A percentile compares a stretch with the other conserved stretches of the same genome.
Evolutionary conservation across 2,329 filamentous ascomycete species (phyloP).

Genomic region (Epichloe scottii): DNA sequence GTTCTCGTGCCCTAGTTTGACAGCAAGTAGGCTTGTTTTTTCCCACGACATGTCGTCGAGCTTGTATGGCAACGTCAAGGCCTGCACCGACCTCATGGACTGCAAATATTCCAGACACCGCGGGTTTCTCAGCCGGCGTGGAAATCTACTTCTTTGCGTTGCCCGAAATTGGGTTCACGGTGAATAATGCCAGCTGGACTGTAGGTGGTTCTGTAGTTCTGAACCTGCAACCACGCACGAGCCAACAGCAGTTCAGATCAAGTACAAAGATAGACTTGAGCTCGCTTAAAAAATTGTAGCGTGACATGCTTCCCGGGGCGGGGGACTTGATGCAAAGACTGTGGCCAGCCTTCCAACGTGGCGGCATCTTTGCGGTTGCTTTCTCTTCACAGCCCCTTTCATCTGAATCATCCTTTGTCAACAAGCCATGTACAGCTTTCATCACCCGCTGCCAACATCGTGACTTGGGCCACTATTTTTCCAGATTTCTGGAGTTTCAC

Average conservation of each 20-base stretch:
- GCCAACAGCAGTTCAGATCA: background rate
- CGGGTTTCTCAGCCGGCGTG: too few species aligned
- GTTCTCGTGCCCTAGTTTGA: too few species aligned
- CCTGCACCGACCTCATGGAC: too few species aligned
- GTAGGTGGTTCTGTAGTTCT: background rate
- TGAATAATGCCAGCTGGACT: background rate
- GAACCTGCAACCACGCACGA: background rate
- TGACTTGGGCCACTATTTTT: background rate
- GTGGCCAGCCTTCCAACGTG: background rate
- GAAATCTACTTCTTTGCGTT: too few species aligned
- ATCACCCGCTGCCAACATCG: background rate
- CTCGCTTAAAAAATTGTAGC: background rate
- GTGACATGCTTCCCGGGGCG: too few species aligned
- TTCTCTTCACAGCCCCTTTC: background rate
- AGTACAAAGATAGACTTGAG: background rate
- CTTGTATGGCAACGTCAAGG: background rate
- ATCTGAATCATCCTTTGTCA: background rate
- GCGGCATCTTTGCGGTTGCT: background rate
- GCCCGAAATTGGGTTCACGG: background rate
- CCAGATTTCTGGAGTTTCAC: background rate
- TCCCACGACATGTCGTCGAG: background rate
- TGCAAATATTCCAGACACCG: too few species aligned
- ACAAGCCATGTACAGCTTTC: background rate
- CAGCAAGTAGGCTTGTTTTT: background rate
- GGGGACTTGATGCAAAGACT: background rate